A percentile compares a stretch with the other conserved stretches of the same genome.
These are phyloP conservation scores for Exophiala xenobiotica DNA, from an alignment of 2,329 filamentous ascomycete genomes.

Conservation along the genomic window DNA sequence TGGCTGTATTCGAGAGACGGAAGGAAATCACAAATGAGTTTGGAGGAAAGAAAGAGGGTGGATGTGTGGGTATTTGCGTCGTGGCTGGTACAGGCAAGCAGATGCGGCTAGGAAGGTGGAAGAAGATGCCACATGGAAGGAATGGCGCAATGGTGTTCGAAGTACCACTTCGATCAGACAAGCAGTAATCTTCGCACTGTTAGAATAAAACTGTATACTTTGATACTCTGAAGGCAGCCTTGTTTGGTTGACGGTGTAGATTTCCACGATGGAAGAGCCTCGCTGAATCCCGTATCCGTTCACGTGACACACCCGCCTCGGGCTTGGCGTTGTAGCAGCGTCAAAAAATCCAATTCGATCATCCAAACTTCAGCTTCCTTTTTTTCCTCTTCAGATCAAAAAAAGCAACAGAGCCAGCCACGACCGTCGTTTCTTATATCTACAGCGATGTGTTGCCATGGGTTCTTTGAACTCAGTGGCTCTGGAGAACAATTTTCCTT, in stretches of 20 bases:
- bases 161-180: slow-evolving; percentile 53
- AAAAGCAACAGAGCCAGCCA: slow-evolving; percentile 52
- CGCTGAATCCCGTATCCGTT: no score
- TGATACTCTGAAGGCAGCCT: neutral
- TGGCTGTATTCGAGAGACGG: slow-evolving; percentile 82
- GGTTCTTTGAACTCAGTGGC: slow-evolving; percentile 54
- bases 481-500: slow-evolving; percentile 60
- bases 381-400: slow-evolving; percentile 31
- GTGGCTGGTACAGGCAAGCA: slow-evolving; percentile 86
- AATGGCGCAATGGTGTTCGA: slow-evolving; percentile 91
- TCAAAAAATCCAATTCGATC: slow-evolving; percentile 7
- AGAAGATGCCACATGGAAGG: slow-evolving; percentile 58
- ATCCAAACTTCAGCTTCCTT: slow-evolving; percentile 14
- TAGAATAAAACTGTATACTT: neutral
- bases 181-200: neutral
- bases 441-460: slow-evolving; percentile 70
- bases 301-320: no score
- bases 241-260: neutral
- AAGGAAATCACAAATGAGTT: slow-evolving; percentile 61
- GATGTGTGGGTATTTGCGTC: slow-evolving; percentile 66
- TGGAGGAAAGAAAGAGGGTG: slow-evolving; percentile 43
- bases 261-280: no score
- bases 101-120: slow-evolving; percentile 82
- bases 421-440: slow-evolving; percentile 60
- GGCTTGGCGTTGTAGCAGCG: neutral